Conservation (phyloP, 192 early-diverging fungal species). For the Paraglomus occultum region DNA sequence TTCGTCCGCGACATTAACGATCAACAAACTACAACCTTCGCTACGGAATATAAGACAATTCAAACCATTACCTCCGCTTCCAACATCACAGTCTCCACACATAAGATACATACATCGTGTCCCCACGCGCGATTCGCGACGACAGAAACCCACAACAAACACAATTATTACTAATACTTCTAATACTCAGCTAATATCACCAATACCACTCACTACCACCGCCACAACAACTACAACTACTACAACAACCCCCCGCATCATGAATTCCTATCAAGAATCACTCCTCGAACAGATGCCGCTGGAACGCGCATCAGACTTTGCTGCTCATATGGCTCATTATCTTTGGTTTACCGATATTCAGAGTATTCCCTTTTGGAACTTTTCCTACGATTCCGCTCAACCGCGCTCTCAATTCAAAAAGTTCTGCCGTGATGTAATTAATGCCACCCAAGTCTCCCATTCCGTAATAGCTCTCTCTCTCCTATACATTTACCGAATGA, state of each 20-base stretch:
- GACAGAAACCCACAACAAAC: not conserved
- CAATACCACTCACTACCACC: not conserved
- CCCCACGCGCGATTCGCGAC: not conserved
- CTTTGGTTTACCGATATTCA: slow-evolving; percentile 32
- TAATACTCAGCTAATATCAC: not conserved
- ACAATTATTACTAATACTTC: not conserved
- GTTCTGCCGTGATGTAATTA: slow-evolving; percentile 54
- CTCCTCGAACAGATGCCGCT: slow-evolving; percentile 3
- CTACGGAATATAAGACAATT: slow-evolving; percentile 8
- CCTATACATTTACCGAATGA: slow-evolving; percentile 62
- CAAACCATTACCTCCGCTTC: slow-evolving; percentile 13
- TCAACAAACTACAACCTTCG: not conserved
- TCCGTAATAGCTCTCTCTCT: slow-evolving; percentile 63
- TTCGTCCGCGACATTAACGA: too few relatives aligned
- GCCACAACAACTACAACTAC: not conserved
- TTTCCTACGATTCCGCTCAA: not conserved
- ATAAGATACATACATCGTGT: not conserved
- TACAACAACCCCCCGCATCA: not conserved
- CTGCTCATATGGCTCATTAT: slow-evolving; percentile 55
- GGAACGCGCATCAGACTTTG: slow-evolving; percentile 46
- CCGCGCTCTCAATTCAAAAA: slow-evolving; percentile 39
- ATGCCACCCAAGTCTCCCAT: slow-evolving; percentile 58
- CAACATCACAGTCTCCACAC: not conserved
- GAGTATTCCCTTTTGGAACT: not conserved
- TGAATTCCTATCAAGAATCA: not conserved